Conservation (phyloP, 768 basidiomycete genomes). For the Lyophyllum atratum region DNA sequence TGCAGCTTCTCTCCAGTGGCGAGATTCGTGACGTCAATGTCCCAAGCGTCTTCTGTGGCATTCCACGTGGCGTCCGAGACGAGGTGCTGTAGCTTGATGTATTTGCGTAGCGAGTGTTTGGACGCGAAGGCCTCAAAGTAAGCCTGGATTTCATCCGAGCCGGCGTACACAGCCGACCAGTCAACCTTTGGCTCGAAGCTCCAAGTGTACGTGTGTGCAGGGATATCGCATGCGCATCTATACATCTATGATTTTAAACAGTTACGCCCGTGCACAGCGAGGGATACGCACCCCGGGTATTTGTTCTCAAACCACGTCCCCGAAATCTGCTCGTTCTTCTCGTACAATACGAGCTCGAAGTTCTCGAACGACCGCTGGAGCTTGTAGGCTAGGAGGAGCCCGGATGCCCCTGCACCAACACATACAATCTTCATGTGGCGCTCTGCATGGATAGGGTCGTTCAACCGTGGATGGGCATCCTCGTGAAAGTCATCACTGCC, state of each 20-base stretch:
- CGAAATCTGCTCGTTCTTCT: constrained; percentile 32
- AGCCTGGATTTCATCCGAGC: constrained; percentile 28
- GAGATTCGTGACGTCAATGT: constrained; percentile 25
- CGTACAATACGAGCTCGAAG: constrained; percentile 32
- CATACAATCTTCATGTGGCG: constrained; percentile 30
- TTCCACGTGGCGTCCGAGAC: constrained; percentile 33
- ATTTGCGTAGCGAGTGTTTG: constrained; percentile 33
- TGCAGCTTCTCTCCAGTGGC: constrained; percentile 16
- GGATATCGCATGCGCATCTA: constrained; percentile 34
- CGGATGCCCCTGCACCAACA: constrained; percentile 39
- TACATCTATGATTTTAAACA: background rate
- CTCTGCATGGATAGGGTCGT: constrained; percentile 29
- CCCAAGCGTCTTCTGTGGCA: constrained; percentile 27
- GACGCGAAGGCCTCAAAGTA: constrained; percentile 31
- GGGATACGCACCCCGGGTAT: constrained; percentile 31
- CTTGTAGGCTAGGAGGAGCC: constrained; percentile 30
- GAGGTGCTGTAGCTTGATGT: constrained; percentile 27
- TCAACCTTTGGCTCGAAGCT: constrained; percentile 33
- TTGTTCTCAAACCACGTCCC: constrained; percentile 39
- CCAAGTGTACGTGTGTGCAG: constrained; percentile 34
- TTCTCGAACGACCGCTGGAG: constrained; percentile 36
- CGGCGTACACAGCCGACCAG: constrained; percentile 34
- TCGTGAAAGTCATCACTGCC: background rate
- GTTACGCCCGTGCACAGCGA: background rate
- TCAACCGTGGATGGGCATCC: constrained; percentile 2